Evolutionary conservation across 2,329 filamentous ascomycete species (phyloP).

Genomic region (Pseudovirgaria hyperparasitica): DNA sequence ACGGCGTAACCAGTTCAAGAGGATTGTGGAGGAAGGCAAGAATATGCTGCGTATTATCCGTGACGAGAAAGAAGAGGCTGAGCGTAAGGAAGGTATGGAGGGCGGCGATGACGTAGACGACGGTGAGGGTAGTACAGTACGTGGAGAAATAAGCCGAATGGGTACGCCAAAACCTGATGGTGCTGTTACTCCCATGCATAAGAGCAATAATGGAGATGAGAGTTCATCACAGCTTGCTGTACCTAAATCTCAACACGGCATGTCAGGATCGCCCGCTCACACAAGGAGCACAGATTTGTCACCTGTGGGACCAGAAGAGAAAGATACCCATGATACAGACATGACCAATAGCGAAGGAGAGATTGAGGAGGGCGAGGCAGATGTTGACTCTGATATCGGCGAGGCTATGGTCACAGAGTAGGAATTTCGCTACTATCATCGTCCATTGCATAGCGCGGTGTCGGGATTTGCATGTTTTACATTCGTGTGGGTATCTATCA

Average conservation of each 20-base stretch:
- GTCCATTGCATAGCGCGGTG: conserved; percentile 21
- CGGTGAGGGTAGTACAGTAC: conserved; percentile 24
- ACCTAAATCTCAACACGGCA: conserved; percentile 17
- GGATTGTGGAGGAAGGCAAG: conserved; percentile 85
- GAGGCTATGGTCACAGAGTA: conserved; percentile 19
- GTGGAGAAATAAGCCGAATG: conserved; percentile 25
- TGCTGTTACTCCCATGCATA: conserved; percentile 27
- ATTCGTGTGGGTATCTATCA: background rate
- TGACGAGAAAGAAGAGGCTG: conserved; percentile 91
- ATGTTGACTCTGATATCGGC: conserved; percentile 7
- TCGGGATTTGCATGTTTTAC: conserved; percentile 8
- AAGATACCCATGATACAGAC: conserved; percentile 15
- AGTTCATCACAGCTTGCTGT: conserved; percentile 12
- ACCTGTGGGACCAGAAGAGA: conserved; percentile 12
- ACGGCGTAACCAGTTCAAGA: conserved; percentile 71
- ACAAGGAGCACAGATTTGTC: conserved; percentile 16
- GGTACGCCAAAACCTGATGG: conserved; percentile 33
- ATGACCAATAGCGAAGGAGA: conserved; percentile 16
- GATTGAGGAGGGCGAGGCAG: conserved; percentile 14
- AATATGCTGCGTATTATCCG: conserved; percentile 72
- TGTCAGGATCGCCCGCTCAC: conserved; percentile 17
- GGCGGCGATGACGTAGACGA: conserved; percentile 27
- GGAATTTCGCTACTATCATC: conserved; percentile 8
- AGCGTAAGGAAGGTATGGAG: conserved; percentile 59
- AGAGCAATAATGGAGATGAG: conserved; percentile 16